phyloP scores from a whole-genome alignment of 768 basidiomycete species.

The Lactifluus rugatus region DNA sequence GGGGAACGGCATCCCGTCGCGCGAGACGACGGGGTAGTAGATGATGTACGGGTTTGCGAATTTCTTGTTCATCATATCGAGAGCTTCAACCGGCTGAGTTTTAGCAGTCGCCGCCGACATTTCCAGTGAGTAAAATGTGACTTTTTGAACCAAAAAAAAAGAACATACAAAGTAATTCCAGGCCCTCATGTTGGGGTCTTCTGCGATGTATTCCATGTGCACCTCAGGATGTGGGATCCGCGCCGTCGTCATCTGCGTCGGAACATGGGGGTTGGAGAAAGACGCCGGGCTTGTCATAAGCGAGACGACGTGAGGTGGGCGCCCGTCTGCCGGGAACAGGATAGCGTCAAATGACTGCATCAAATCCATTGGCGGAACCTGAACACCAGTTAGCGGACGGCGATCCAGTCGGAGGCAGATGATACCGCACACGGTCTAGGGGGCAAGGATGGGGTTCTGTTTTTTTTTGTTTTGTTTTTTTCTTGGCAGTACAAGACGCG shows the following conservation, averaged over 20 bases:
- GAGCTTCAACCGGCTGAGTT: conserved; percentile 54
- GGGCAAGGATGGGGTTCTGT: neutral
- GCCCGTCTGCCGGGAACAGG: conserved; percentile 72
- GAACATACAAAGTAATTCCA: conserved; percentile 63
- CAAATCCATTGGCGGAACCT: conserved; percentile 44
- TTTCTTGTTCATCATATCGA: conserved; percentile 72
- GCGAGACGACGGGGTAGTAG: conserved; percentile 67
- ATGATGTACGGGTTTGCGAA: conserved; percentile 74
- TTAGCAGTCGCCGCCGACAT: neutral
- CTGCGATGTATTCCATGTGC: conserved; percentile 80
- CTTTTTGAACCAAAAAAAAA: neutral
- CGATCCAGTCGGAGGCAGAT: conserved; percentile 2
- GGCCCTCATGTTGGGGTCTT: conserved; percentile 52
- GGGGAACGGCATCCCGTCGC: conserved; percentile 76
- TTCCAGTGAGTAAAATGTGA: neutral
- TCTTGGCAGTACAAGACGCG: no score
- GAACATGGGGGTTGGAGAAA: conserved; percentile 17
- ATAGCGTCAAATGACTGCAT: conserved; percentile 58
- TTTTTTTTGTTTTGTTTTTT: neutral
- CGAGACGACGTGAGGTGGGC: conserved; percentile 59
- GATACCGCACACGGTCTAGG: neutral
- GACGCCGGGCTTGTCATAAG: conserved; percentile 59
- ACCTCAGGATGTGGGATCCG: conserved; percentile 78
- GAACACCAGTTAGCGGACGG: conserved; percentile 15
- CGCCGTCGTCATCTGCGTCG: conserved; percentile 27